Conservation (phyloP, 2,329 filamentous ascomycete genomes). For the Dactylonectria macrodidyma region DNA sequence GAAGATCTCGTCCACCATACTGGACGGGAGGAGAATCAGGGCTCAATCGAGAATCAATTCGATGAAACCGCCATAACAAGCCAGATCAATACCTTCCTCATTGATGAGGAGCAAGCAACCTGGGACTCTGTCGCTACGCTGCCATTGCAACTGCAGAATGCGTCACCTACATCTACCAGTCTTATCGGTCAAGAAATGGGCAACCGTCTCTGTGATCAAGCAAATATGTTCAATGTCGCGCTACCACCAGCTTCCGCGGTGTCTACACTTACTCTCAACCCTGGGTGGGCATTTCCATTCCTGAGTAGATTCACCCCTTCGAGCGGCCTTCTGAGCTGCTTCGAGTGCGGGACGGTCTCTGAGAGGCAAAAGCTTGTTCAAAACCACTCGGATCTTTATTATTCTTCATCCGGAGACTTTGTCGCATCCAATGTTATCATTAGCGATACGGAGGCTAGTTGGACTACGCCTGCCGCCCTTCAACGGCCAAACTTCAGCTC, state of each 20-base stretch:
- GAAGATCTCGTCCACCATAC: not conserved
- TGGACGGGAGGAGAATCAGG: not conserved
- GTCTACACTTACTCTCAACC: not conserved
- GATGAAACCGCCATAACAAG: too few species aligned
- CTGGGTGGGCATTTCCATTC: not conserved
- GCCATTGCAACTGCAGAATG: too few species aligned
- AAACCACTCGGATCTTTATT: too few species aligned
- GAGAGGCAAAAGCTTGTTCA: slow-evolving; percentile 1
- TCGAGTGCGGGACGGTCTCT: not conserved
- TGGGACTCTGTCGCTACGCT: not conserved
- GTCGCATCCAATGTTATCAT: too few species aligned
- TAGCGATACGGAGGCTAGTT: not conserved
- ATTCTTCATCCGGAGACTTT: not conserved
- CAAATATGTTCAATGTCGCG: not conserved
- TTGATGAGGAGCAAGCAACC: not conserved
- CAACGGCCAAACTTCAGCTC: not conserved
- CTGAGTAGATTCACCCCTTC: not conserved
- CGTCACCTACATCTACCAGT: not conserved
- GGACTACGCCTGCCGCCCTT: not conserved
- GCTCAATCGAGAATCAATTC: too few species aligned
- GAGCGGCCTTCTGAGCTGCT: not conserved
- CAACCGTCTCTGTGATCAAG: not conserved
- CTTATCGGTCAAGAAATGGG: not conserved
- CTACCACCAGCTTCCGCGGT: not conserved
- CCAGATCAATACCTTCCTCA: not conserved